phyloP scores from a whole-genome alignment of 2,329 filamentous ascomycete species.

The Teratosphaeria pseudoeucalypti region DNA sequence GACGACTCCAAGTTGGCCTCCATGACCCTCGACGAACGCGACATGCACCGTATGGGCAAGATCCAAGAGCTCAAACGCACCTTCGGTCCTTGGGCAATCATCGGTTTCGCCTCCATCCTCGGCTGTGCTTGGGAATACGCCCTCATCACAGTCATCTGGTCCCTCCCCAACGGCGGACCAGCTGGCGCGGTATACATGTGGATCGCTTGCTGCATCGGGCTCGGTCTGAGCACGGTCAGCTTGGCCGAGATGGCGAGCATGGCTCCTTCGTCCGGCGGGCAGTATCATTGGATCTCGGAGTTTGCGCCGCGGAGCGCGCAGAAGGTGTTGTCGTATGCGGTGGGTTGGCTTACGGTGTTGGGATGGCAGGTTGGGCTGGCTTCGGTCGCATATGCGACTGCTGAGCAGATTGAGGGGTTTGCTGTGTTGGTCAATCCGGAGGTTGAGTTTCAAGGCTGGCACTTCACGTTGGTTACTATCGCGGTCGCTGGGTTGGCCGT shows the following conservation, averaged over 20 bases:
- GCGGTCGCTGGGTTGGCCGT: not conserved
- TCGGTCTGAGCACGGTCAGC: conserved; percentile 22
- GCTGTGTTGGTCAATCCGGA: not conserved
- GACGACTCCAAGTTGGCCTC: not conserved
- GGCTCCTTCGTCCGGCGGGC: conserved; percentile 9
- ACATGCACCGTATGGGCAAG: conserved; percentile 5
- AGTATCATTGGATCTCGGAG: conserved; percentile 1
- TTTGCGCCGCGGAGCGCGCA: conserved; percentile 27
- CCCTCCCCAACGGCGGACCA: not conserved
- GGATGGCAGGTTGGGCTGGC: conserved; percentile 1
- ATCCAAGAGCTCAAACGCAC: not conserved
- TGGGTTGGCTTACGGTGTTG: not conserved
- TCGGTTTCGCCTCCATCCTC: conserved; percentile 3
- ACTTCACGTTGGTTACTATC: conserved; percentile 1
- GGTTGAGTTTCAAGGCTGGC: not conserved
- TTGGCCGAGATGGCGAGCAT: conserved; percentile 25
- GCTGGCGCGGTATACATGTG: not conserved
- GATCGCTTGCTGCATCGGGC: conserved; percentile 14
- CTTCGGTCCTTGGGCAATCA: conserved; percentile 1
- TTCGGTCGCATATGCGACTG: not conserved
- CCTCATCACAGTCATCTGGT: not conserved
- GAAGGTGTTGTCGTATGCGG: conserved; percentile 32
- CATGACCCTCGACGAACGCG: conserved; percentile 1
- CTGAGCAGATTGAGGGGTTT: not conserved
- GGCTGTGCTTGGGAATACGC: not conserved